Base-by-base conservation (phyloP, 305 asterid species). In the Coffea humblotiana region DNA sequence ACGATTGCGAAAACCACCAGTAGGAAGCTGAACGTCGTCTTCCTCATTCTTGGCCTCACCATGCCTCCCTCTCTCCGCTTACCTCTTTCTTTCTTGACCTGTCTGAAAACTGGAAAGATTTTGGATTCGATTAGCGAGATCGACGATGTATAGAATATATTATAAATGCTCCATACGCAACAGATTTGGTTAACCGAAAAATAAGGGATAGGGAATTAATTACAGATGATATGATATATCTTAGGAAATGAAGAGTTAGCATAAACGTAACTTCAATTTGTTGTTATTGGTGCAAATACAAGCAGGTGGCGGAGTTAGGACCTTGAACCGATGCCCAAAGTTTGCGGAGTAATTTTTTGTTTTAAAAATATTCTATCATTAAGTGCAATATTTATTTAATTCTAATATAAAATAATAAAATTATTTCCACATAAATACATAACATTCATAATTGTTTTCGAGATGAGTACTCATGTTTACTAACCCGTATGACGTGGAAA, bases 21-120 rank as follows among this genome's bases (percentile, higher is more conserved):
- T 19, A 65, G 74, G n/a, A 75, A 45, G 4, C 32, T 4, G 8
- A 80, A 40, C 43, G 43, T 66, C 43, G 80, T 8, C 61, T 65
- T 14, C 29, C 29, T 37, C 40, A 75, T 63, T 29, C 18, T 76
- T 48, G 40, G 27, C 75, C 81, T 81, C 58, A 1, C 78, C 87
- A 84, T 84, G 15, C 29, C 35, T 52, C 32, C 14, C 37, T 63
- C 27, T 18, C 51, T 47, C 12, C 51, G 15, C 58, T 12, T 43
- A 14, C 63, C 13, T 13, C 19, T 21, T 71, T 13, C 19, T 21
- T 71, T 48, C 37, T 71, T n/a, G 13, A 25, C 27, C 0, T 72
- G 47, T 10, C 25, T 29, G 11, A 1, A 2, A 27, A 63, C 27
- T 25, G 35, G 37, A 15, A 63, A 25, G 25, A 10, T 63, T 25